These are phyloP conservation scores for Botryotinia narcissicola DNA, from an alignment of 2,329 filamentous ascomycete genomes.

Conservation along the genomic window DNA sequence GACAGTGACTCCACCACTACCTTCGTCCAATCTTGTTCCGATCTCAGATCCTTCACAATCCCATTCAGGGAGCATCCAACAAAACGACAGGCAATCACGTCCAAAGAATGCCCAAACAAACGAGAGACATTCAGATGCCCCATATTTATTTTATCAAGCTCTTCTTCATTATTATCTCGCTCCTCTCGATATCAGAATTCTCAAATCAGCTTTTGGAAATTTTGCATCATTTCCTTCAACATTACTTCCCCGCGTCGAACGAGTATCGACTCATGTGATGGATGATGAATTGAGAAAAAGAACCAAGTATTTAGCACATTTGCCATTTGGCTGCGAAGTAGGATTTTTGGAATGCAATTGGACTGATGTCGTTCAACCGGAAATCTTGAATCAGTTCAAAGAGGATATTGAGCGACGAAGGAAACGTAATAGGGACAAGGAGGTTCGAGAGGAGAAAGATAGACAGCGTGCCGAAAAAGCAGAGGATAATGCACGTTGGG, in stretches of 20 bases:
- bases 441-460: slow-evolving; percentile 67
- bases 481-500: slow-evolving; percentile 64
- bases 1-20: background rate
- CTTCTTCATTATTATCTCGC: slow-evolving; percentile 71
- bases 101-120: slow-evolving; percentile 1
- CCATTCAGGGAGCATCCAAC: background rate
- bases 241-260: slow-evolving; percentile 68
- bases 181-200: slow-evolving; percentile 69
- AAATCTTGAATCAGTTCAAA: slow-evolving; percentile 60
- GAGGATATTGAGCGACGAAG: slow-evolving; percentile 61
- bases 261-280: slow-evolving; percentile 67
- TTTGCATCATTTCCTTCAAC: slow-evolving; percentile 67
- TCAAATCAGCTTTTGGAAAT: slow-evolving; percentile 67
- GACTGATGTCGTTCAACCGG: slow-evolving; percentile 64
- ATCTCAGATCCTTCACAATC: slow-evolving; percentile 1
- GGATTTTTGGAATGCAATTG: slow-evolving; percentile 73
- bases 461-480: slow-evolving; percentile 65
- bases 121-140: slow-evolving; percentile 35
- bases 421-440: slow-evolving; percentile 66
- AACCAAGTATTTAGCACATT: slow-evolving; percentile 67
- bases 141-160: slow-evolving; percentile 71
- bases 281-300: slow-evolving; percentile 69
- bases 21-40: background rate
- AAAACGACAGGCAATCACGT: slow-evolving; percentile 10
- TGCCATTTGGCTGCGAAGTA: slow-evolving; percentile 71